These are phyloP conservation scores for Hypholoma sublateritium DNA, from an alignment of 768 basidiomycete species.

Conservation along the genomic window DNA sequence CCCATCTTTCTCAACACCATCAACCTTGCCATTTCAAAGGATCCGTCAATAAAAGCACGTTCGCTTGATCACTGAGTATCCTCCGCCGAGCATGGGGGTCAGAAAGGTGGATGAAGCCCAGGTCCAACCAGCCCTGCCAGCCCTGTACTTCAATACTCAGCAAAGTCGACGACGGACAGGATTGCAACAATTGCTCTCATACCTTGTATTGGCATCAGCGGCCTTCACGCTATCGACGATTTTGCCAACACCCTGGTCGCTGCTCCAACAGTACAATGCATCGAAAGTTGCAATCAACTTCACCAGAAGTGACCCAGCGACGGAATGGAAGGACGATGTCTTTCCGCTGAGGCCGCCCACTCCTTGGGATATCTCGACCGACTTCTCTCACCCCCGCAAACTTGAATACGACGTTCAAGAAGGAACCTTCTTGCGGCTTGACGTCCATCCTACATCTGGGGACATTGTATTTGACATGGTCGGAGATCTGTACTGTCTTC, in stretches of 20 bases:
- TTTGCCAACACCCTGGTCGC: constrained; percentile 34
- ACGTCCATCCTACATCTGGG: constrained; percentile 67
- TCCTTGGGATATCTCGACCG: constrained; percentile 76
- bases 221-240: constrained; percentile 32
- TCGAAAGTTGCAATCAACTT: constrained; percentile 17
- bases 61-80: no score
- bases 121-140: neutral
- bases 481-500: constrained; percentile 73
- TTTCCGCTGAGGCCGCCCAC: constrained; percentile 63
- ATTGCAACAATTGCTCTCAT: constrained; percentile 5
- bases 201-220: constrained; percentile 28
- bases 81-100: no score
- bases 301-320: constrained; percentile 28
- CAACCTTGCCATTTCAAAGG: no score
- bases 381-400: constrained; percentile 66
- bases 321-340: constrained; percentile 49
- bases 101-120: neutral
- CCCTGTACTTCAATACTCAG: neutral
- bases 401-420: constrained; percentile 69
- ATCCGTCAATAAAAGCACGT: no score
- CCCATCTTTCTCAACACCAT: no score
- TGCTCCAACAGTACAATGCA: constrained; percentile 18
- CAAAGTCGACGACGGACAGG: neutral
- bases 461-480: constrained; percentile 77
- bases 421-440: constrained; percentile 75